phyloP scores from a whole-genome alignment of 495 filamentous ascomycete species.

The Trichoderma asperelloides region DNA sequence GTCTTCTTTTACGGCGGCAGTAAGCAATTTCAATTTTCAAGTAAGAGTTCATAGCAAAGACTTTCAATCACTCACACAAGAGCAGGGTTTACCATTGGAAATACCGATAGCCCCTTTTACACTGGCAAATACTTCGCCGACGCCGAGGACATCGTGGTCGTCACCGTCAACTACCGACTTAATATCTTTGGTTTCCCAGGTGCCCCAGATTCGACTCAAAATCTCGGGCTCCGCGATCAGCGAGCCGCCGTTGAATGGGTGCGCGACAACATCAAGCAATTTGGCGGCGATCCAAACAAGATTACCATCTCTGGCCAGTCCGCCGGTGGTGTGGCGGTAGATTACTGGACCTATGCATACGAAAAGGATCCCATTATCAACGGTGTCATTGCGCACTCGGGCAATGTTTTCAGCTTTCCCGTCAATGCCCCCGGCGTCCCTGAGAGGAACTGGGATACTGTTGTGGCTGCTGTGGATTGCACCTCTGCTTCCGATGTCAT shows the following conservation, averaged over 20 bases:
- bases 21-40: not conserved
- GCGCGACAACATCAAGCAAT: conserved; percentile 46
- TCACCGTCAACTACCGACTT: conserved; percentile 56
- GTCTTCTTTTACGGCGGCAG: conserved; percentile 26
- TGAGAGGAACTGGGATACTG: conserved; percentile 27
- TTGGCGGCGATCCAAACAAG: conserved; percentile 47
- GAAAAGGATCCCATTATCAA: conserved; percentile 34
- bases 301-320: conserved; percentile 50
- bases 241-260: conserved; percentile 51
- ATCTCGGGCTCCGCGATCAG: conserved; percentile 58
- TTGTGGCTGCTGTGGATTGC: conserved; percentile 28
- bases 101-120: conserved; percentile 20
- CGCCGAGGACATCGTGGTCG: conserved; percentile 46
- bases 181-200: conserved; percentile 56
- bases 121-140: conserved; percentile 33
- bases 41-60: not conserved
- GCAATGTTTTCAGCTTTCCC: conserved; percentile 36
- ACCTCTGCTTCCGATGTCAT: conserved; percentile 25
- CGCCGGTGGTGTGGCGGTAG: conserved; percentile 42
- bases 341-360: conserved; percentile 45
- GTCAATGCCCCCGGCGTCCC: conserved; percentile 24
- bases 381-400: conserved; percentile 44
- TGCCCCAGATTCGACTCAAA: conserved; percentile 31
- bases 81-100: conserved; percentile 17
- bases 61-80: not conserved